These are phyloP conservation scores for Venturia effusa DNA, from an alignment of 2,329 filamentous ascomycete species.

Conservation along the genomic window DNA sequence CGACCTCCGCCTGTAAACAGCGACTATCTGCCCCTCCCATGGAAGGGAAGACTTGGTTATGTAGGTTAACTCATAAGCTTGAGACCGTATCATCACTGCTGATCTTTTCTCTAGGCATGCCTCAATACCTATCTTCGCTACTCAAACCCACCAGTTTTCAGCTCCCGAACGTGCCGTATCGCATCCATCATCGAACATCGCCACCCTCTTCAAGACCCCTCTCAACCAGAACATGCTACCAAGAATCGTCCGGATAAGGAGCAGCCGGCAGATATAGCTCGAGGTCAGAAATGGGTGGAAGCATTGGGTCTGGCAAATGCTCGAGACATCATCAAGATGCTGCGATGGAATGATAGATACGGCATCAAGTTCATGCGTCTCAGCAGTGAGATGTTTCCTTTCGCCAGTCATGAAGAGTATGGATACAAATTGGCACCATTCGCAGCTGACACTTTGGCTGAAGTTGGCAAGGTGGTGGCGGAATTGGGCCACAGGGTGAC, in stretches of 20 bases:
- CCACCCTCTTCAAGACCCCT: conserved; percentile 66
- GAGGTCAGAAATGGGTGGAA: conserved; percentile 65
- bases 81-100: background rate
- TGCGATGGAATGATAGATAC: conserved; percentile 86
- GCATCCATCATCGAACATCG: conserved; percentile 82
- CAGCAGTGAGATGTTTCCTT: conserved; percentile 94
- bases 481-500: conserved; percentile 76
- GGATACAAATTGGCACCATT: conserved; percentile 80
- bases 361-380: conserved; percentile 86
- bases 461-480: conserved; percentile 65
- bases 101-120: conserved; percentile 53
- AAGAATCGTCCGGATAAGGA: conserved; percentile 78
- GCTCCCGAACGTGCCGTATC: conserved; percentile 83
- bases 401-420: conserved; percentile 78
- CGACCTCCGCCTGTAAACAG: conserved; percentile 74
- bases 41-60: conserved; percentile 84
- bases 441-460: conserved; percentile 63
- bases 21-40: conserved; percentile 71
- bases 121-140: conserved; percentile 83
- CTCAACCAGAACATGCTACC: conserved; percentile 65
- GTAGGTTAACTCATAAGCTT: conserved; percentile 33
- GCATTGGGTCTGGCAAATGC: conserved; percentile 71
- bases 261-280: conserved; percentile 52
- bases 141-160: conserved; percentile 76
- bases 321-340: conserved; percentile 71